These are phyloP conservation scores for Capsicum pubescens DNA, from an alignment of 257 asterid genomes.

Conservation along the genomic window DNA sequence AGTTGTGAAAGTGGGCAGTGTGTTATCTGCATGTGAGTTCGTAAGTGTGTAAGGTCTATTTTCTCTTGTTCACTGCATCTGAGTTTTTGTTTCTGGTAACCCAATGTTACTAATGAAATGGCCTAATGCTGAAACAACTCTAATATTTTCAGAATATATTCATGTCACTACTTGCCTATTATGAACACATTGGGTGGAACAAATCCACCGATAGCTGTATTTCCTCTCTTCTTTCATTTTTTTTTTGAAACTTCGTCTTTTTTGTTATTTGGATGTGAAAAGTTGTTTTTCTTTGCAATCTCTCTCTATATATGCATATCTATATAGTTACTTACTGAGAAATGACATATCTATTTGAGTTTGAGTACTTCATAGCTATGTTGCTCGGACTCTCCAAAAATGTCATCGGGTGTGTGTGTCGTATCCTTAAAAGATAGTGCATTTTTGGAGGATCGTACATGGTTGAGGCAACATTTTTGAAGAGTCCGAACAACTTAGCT, in stretches of 20 bases:
- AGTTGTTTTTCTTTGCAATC: not conserved
- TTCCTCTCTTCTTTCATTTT: not conserved
- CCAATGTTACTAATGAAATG: not conserved
- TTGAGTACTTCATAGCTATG: not conserved
- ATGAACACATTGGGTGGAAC: not conserved
- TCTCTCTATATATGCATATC: not conserved
- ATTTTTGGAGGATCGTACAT: too few species aligned
- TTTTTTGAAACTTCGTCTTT: not conserved
- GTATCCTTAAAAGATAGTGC: too few species aligned
- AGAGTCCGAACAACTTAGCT: not conserved
- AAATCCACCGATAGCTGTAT: not conserved
- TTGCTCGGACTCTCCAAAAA: too few species aligned
- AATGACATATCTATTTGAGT: slow-evolving; percentile 12
- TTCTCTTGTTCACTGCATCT: slow-evolving; percentile 4
- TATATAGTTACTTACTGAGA: not conserved
- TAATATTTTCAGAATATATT: not conserved
- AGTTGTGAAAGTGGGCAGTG: slow-evolving; percentile 6
- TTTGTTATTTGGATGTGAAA: not conserved
- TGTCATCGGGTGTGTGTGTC: too few species aligned
- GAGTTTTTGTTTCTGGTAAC: slow-evolving; percentile 8
- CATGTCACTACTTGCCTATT: not conserved
- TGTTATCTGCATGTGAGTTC: slow-evolving; percentile 7
- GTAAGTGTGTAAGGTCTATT: not conserved
- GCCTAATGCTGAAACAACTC: not conserved
- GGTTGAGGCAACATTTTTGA: too few species aligned